A percentile compares a stretch with the other conserved stretches of the same genome.
Evolutionary conservation across 345 rosid genomes (phyloP).

Genomic region (Combretum micranthum): DNA sequence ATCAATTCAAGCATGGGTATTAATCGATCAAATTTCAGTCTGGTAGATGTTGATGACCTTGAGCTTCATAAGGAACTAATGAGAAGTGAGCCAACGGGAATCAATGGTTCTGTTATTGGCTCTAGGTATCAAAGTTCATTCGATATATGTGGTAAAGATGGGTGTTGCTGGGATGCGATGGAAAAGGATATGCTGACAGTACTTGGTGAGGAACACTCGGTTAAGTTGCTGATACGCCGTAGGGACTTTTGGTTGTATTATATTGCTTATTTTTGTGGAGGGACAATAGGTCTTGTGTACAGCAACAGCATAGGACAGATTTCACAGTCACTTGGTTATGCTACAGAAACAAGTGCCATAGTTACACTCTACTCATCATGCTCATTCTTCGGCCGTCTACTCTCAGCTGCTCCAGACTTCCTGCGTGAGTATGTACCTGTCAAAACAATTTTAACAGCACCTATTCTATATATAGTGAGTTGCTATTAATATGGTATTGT

Average conservation of each 20-base stretch:
- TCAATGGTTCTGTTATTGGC: not conserved
- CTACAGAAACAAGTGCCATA: constrained; percentile 24
- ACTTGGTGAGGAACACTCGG: constrained; percentile 74
- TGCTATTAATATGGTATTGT: too few species aligned
- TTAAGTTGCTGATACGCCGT: constrained; percentile 33
- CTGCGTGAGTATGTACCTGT: constrained; percentile 44
- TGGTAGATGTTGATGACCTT: constrained; percentile 37
- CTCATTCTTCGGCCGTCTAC: constrained; percentile 84
- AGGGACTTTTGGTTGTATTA: constrained; percentile 84
- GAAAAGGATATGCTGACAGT: constrained; percentile 41
- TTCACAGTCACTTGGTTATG: constrained; percentile 59
- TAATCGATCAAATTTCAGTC: constrained; percentile 27
- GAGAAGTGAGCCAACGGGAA: constrained; percentile 11
- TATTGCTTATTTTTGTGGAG: constrained; percentile 67
- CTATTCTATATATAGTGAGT: not conserved
- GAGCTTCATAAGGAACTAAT: constrained; percentile 44
- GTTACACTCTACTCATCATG: constrained; percentile 66
- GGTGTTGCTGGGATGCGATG: constrained; percentile 20
- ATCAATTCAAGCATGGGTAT: constrained; percentile 13
- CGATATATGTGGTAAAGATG: constrained; percentile 7
- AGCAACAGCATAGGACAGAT: constrained; percentile 88
- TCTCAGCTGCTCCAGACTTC: constrained; percentile 79
- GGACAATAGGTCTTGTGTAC: constrained; percentile 72
- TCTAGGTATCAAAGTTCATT: not conserved
- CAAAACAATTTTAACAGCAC: not conserved